Evolutionary conservation across 805 yeast genomes (phyloP).

Genomic region (Starmerella khaoyaiensis): DNA sequence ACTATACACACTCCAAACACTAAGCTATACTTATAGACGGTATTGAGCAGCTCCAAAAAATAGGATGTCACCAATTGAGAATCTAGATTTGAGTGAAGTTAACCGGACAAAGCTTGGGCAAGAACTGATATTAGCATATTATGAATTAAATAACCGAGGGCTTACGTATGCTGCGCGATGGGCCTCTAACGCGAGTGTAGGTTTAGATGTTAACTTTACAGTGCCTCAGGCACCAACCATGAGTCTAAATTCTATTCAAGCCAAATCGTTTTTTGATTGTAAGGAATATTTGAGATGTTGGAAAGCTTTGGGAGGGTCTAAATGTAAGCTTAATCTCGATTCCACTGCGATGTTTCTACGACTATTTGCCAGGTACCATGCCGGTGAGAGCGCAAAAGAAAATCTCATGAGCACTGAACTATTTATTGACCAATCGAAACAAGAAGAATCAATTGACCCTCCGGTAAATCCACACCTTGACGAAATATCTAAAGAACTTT

Average conservation of each 20-base stretch:
- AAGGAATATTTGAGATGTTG: conserved; percentile 77
- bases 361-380: conserved; percentile 53
- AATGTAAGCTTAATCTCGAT: conserved; percentile 26
- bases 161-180: conserved; percentile 60
- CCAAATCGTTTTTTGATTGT: conserved; percentile 61
- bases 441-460: conserved; percentile 16
- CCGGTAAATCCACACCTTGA: conserved; percentile 26
- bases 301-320: conserved; percentile 31
- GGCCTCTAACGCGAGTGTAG: conserved; percentile 63
- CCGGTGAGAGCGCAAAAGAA: conserved; percentile 64
- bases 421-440: conserved; percentile 20
- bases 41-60: too few relatives aligned
- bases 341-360: conserved; percentile 38
- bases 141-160: conserved; percentile 41
- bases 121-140: conserved; percentile 28
- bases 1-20: too few relatives aligned
- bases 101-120: conserved; percentile 1
- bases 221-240: conserved; percentile 13
- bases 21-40: too few relatives aligned
- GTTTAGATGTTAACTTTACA: conserved; percentile 30
- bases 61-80: too few relatives aligned
- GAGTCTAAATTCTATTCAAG: conserved; percentile 44
- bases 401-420: conserved; percentile 62
- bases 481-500: conserved; percentile 31
- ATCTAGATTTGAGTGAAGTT: neutral